Conservation (phyloP, 1,139 yeast genomes). For the Sugiyamaella neomexicana region DNA sequence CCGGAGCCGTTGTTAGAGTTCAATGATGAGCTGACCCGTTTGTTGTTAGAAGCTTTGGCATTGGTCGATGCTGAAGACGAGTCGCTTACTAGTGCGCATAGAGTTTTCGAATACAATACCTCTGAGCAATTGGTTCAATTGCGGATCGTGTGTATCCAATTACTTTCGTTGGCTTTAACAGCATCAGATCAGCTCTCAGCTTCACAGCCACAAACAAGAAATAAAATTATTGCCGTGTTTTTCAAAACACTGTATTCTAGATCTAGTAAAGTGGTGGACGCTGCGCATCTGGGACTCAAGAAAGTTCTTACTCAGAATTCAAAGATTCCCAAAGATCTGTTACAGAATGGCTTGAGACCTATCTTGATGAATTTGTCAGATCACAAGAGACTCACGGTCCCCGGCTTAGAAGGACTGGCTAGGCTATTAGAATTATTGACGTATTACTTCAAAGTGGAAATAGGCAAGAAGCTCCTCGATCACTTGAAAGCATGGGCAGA, state of each 20-base stretch:
- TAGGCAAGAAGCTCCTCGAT: conserved; percentile 88
- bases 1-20: conserved; percentile 81
- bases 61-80: conserved; percentile 98
- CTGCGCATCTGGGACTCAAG: conserved; percentile 86
- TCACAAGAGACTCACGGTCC: conserved; percentile 82
- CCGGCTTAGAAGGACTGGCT: conserved; percentile 90
- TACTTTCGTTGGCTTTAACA: conserved; percentile 80
- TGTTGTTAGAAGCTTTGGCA: conserved; percentile 86
- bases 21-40: conserved; percentile 82
- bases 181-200: conserved; percentile 47
- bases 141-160: conserved; percentile 83
- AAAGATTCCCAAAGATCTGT: conserved; percentile 84
- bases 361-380: conserved; percentile 94
- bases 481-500: conserved; percentile 98
- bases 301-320: conserved; percentile 83
- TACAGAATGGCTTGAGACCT: conserved; percentile 93
- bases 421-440: conserved; percentile 80
- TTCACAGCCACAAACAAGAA: conserved; percentile 79
- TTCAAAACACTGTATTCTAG: conserved; percentile 89
- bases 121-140: conserved; percentile 82
- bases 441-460: conserved; percentile 93
- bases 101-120: conserved; percentile 82
- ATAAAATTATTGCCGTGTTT: conserved; percentile 86
- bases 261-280: conserved; percentile 84
- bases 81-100: conserved; percentile 82